Evolutionary conservation across 805 yeast species (phyloP).

Genomic region (Yarrowia divulgata): DNA sequence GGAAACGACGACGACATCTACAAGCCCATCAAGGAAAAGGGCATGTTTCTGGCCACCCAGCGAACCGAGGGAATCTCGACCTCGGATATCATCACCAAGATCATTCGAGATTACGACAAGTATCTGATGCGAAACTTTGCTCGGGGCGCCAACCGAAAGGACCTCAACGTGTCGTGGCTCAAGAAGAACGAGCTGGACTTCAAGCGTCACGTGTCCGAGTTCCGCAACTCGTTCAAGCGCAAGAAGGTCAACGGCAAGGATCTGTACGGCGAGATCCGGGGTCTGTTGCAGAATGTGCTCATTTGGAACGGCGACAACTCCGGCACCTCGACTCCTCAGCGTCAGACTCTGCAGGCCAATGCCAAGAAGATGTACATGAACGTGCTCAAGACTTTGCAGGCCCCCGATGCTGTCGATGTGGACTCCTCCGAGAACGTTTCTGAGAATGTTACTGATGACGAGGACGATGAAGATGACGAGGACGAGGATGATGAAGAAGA

Average conservation of each 20-base stretch:
- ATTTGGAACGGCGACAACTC: constrained; percentile 25
- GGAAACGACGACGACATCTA: constrained; percentile 92
- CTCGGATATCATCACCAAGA: constrained; percentile 92
- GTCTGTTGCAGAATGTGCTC: constrained; percentile 46
- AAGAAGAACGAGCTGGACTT: constrained; percentile 95
- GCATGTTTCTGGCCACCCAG: constrained; percentile 92
- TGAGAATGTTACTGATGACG: constrained; percentile 15
- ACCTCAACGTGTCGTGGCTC: constrained; percentile 95
- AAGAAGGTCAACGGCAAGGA: constrained; percentile 69
- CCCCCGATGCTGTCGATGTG: constrained; percentile 43
- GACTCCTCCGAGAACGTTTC: constrained; percentile 17
- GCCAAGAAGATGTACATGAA: constrained; percentile 30
- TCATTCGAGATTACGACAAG: constrained; percentile 94
- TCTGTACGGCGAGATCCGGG: constrained; percentile 75
- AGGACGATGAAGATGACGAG: constrained; percentile 11
- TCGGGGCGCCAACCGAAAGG: constrained; percentile 96
- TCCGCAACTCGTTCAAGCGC: constrained; percentile 83
- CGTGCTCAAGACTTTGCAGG: constrained; percentile 31
- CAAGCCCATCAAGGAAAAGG: constrained; percentile 86
- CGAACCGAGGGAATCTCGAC: constrained; percentile 97
- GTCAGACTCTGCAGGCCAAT: constrained; percentile 38
- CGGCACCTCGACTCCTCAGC: constrained; percentile 13
- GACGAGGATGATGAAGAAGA: constrained; percentile 12
- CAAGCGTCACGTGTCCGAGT: constrained; percentile 86
- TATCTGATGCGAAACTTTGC: constrained; percentile 97